phyloP scores from a whole-genome alignment of 495 filamentous ascomycete genomes.

The Penicillium robsamsonii region DNA sequence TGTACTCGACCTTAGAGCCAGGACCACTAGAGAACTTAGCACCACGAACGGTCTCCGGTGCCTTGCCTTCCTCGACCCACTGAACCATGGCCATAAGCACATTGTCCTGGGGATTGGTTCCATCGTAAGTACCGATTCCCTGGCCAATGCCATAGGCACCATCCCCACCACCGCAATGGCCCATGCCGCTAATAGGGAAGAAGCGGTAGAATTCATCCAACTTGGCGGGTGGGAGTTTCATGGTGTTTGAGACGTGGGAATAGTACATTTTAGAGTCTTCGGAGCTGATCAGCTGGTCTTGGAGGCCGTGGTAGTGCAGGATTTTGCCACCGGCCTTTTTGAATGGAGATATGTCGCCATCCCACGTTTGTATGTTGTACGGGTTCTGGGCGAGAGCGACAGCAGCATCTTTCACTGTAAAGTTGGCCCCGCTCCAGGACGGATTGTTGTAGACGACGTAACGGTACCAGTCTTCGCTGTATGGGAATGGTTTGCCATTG shows the following conservation, averaged over 20 bases:
- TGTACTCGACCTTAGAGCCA: constrained; percentile 33
- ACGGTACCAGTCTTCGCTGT: constrained; percentile 47
- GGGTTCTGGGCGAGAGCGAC: constrained; percentile 43
- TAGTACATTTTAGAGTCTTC: constrained; percentile 46
- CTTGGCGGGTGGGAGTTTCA: constrained; percentile 35
- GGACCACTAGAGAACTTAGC: constrained; percentile 50
- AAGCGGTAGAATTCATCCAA: constrained; percentile 60
- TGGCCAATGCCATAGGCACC: constrained; percentile 57
- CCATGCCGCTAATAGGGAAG: constrained; percentile 59
- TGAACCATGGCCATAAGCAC: constrained; percentile 55
- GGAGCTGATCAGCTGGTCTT: constrained; percentile 47
- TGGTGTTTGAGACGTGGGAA: constrained; percentile 42
- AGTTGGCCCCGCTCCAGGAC: constrained; percentile 43
- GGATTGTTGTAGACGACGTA: constrained; percentile 56
- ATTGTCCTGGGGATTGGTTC: constrained; percentile 37
- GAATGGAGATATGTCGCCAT: constrained; percentile 46
- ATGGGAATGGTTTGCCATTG: constrained; percentile 39
- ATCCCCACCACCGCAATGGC: constrained; percentile 50
- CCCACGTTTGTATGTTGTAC: constrained; percentile 50
- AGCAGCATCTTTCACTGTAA: constrained; percentile 40
- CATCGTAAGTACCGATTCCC: constrained; percentile 26
- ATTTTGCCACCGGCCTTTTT: constrained; percentile 47
- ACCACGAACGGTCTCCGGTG: constrained; percentile 53
- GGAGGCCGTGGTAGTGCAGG: constrained; percentile 49
- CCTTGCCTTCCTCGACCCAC: constrained; percentile 59